Conservation (phyloP, 495 filamentous ascomycete species). For the Lophiostoma macrostomum region DNA sequence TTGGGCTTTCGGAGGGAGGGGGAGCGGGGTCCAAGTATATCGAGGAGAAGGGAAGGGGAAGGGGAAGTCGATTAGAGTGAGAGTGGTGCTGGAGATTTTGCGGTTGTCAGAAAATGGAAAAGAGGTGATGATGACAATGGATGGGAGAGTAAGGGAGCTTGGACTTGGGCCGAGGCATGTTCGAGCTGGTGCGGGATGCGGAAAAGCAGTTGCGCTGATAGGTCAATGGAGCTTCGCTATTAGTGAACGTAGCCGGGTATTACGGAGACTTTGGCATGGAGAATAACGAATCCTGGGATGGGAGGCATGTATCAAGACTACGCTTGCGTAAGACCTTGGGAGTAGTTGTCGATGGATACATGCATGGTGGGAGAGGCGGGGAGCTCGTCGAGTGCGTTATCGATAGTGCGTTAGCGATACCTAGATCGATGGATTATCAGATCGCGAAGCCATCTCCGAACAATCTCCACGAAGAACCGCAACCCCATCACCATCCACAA, state of each 20-base stretch:
- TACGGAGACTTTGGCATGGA: too few species aligned
- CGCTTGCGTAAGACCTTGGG: too few species aligned
- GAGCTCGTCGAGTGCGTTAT: too few species aligned
- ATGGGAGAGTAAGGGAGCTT: constrained; percentile 3
- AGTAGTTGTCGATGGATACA: too few species aligned
- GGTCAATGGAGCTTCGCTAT: constrained; percentile 4
- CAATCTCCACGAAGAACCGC: constrained; percentile 7
- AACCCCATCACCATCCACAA: not conserved
- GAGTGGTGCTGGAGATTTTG: not conserved
- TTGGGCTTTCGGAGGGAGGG: not conserved
- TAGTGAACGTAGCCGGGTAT: too few species aligned
- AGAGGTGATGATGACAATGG: not conserved
- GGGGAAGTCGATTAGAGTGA: not conserved
- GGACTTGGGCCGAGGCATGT: constrained; percentile 21
- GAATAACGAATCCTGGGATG: too few species aligned
- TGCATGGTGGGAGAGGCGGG: too few species aligned
- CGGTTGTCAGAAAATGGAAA: not conserved
- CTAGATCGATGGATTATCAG: not conserved
- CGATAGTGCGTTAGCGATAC: not conserved
- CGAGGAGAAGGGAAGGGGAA: not conserved
- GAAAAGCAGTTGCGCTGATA: not conserved
- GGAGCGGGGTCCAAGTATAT: not conserved
- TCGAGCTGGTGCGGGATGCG: not conserved
- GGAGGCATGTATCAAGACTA: too few species aligned
- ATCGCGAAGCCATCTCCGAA: not conserved